phyloP scores from a whole-genome alignment of 2,329 filamentous ascomycete species.

The Phialophora tarda region DNA sequence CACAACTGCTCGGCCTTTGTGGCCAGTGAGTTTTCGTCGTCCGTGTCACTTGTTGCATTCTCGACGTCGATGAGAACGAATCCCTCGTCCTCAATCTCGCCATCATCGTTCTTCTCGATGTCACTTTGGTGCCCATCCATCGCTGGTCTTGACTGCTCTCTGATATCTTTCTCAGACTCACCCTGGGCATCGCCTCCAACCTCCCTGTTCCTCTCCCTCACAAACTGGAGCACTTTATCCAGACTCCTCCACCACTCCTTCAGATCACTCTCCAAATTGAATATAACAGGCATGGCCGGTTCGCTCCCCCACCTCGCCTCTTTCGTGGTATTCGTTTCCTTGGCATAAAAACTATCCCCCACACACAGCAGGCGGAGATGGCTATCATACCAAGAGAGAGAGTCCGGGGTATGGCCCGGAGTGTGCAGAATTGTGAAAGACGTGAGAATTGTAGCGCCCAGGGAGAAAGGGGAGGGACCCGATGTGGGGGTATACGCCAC shows the following conservation, averaged over 20 bases:
- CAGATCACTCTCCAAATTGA: slow-evolving; percentile 29
- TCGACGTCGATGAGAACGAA: slow-evolving; percentile 11
- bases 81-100: neutral
- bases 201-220: slow-evolving; percentile 24
- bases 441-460: slow-evolving; percentile 11
- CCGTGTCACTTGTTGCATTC: neutral
- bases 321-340: slow-evolving; percentile 28
- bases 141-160: neutral
- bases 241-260: slow-evolving; percentile 28
- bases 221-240: slow-evolving; percentile 28
- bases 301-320: slow-evolving; percentile 31
- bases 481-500: slow-evolving; percentile 9
- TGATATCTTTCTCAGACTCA: neutral
- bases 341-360: slow-evolving; percentile 38
- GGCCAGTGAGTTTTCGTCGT: neutral
- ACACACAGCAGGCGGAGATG: slow-evolving; percentile 31
- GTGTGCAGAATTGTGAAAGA: slow-evolving; percentile 33
- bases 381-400: slow-evolving; percentile 38
- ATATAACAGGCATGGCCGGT: slow-evolving; percentile 37
- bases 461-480: neutral
- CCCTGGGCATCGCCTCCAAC: neutral
- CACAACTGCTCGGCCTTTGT: neutral
- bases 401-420: slow-evolving; percentile 39
- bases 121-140: neutral
- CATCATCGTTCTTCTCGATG: neutral